Evolutionary conservation across 805 yeast species (phyloP).

Genomic region (Zygotorulaspora chibaensis): DNA sequence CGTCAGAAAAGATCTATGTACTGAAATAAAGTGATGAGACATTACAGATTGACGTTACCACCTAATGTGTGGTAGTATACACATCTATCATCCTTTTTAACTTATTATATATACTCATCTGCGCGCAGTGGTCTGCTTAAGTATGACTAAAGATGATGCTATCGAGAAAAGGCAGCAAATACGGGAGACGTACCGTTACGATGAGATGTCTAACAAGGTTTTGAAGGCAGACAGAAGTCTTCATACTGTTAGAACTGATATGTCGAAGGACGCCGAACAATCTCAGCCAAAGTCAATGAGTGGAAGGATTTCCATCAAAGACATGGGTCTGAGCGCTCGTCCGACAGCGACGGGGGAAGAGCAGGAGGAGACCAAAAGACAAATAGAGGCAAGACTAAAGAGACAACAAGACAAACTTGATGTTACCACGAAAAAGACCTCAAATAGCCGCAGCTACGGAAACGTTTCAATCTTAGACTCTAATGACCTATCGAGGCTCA

Average conservation of each 20-base stretch:
- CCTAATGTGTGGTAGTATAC: no score
- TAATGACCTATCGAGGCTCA: slow-evolving; percentile 44
- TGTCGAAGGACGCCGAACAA: slow-evolving; percentile 42
- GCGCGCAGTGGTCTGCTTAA: background rate
- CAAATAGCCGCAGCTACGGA: background rate
- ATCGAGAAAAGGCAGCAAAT: slow-evolving; percentile 23
- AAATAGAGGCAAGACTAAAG: background rate
- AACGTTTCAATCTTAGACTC: slow-evolving; percentile 34
- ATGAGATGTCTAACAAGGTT: slow-evolving; percentile 77
- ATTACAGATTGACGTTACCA: no score
- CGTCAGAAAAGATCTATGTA: no score
- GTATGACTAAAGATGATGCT: slow-evolving; percentile 14
- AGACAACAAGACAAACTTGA: slow-evolving; percentile 4
- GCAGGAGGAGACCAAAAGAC: slow-evolving; percentile 14
- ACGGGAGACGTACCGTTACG: slow-evolving; percentile 48
- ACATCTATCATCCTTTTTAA: no score
- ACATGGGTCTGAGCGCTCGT: slow-evolving; percentile 54
- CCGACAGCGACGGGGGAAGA: slow-evolving; percentile 17
- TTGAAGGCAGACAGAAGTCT: slow-evolving; percentile 53
- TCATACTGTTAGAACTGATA: slow-evolving; percentile 40
- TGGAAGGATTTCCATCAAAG: slow-evolving; percentile 62
- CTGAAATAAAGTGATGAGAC: no score
- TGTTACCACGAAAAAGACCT: background rate
- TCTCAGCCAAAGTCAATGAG: slow-evolving; percentile 69
- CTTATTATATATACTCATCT: no score